Evolutionary conservation across 805 yeast genomes (phyloP).

Genomic region (Cyberlindnera xishuangbannaensis): DNA sequence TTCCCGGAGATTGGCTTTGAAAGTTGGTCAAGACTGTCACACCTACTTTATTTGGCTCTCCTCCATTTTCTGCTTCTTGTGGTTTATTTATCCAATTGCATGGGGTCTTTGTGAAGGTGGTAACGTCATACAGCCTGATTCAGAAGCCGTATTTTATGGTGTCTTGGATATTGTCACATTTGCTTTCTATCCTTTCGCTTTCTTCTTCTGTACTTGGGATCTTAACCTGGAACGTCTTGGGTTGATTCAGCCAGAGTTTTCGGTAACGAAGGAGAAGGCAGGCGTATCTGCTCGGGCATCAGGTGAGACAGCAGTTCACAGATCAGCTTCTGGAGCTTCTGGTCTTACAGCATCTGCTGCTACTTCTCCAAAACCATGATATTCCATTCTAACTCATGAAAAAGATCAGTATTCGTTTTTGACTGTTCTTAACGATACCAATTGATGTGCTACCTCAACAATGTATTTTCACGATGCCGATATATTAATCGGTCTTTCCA

Average conservation of each 20-base stretch:
- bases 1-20: constrained; percentile 5
- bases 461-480: too few relatives aligned
- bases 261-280: constrained; percentile 9
- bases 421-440: too few relatives aligned
- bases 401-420: too few relatives aligned
- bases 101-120: constrained; percentile 55
- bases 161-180: constrained; percentile 41
- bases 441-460: too few relatives aligned
- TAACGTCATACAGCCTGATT: constrained; percentile 45
- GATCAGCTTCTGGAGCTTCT: constrained; percentile 5
- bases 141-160: constrained; percentile 50
- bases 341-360: constrained; percentile 2
- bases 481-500: too few relatives aligned
- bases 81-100: constrained; percentile 19
- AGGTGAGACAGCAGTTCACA: constrained; percentile 28
- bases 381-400: too few relatives aligned
- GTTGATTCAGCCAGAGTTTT: constrained; percentile 6
- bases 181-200: constrained; percentile 33
- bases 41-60: constrained; percentile 30
- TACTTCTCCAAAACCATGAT: neutral
- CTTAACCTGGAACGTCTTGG: constrained; percentile 10
- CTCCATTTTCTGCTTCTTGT: constrained; percentile 34
- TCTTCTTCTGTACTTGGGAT: constrained; percentile 17
- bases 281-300: constrained; percentile 23
- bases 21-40: constrained; percentile 9